phyloP scores from a whole-genome alignment of 306 rosid species.

The Erythrophleum fordii region DNA sequence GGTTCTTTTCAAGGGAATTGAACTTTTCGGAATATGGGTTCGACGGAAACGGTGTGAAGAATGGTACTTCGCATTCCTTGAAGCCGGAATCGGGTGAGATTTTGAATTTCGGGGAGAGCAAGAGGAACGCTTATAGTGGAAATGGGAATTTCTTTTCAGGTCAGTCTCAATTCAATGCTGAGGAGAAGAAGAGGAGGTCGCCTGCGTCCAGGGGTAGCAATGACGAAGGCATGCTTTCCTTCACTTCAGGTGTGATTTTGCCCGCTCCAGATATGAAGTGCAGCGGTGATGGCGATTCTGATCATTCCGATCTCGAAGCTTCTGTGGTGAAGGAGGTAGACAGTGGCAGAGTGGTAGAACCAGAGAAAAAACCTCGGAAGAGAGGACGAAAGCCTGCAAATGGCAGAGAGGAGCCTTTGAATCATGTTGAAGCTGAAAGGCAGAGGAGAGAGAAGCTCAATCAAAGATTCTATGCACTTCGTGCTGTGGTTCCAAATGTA shows the following conservation, averaged over 20 bases:
- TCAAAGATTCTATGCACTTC: conserved; percentile 15
- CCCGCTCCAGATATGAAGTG: conserved; percentile 60
- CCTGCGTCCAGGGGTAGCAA: conserved; percentile 75
- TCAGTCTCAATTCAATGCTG: conserved; percentile 20
- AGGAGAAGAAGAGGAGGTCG: conserved; percentile 69
- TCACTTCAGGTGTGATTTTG: conserved; percentile 79
- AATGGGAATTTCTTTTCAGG: neutral
- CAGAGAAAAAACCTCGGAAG: conserved; percentile 89
- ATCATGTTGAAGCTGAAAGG: conserved; percentile 21
- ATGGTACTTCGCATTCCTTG: neutral
- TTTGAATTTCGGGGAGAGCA: conserved; percentile 10
- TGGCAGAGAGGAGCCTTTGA: conserved; percentile 24
- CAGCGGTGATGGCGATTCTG: conserved; percentile 41
- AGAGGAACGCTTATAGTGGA: neutral
- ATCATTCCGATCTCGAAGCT: conserved; percentile 91
- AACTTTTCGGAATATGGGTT: neutral
- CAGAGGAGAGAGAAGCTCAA: conserved; percentile 20
- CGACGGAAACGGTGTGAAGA: neutral
- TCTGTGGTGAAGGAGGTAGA: conserved; percentile 80
- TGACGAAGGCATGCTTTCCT: conserved; percentile 94
- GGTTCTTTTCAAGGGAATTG: neutral
- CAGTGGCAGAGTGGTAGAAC: conserved; percentile 72
- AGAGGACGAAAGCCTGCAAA: conserved; percentile 51
- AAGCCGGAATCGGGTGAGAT: conserved; percentile 18
- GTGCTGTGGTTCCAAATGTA: conserved; percentile 17